Evolutionary conservation across 2,329 filamentous ascomycete species (phyloP), one percentile per base, ranked within the genome.

Genomic region (Trichoderma aggressivum): DNA sequence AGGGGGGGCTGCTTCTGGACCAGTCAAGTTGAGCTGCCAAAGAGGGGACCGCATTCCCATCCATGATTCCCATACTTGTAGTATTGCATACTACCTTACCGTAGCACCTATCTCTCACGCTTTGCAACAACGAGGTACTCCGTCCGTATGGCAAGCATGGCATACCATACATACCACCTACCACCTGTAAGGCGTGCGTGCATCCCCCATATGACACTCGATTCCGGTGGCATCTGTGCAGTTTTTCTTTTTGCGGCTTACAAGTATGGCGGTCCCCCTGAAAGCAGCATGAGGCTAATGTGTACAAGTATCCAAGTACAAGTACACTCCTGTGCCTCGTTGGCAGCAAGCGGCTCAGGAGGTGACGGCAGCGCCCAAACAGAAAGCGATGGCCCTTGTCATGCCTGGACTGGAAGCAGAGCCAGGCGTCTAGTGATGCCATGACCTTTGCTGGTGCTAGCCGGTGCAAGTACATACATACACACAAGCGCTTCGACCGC

Each of bases 11-110:
- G 64, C 18, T 30, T 68, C 55, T 32, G 55, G 36, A 39, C 64
- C 64, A 68, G 55, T 47, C 26, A 32, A 68, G n/a, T 60, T 14
- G 39, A 53, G 65, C n/a, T 39, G 39, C 64, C 63, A 28, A 28
- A 68, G 59, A 43, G 59, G 55, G 43, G 65, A 60, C 56, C 60
- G 65, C 65, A 67, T 59, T 55, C 64, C 39, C 24, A 67, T n/a
- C n/a, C n/a, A n/a, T n/a, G n/a, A n/a, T n/a, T n/a, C n/a, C n/a
- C n/a, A n/a, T n/a, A n/a, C n/a, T n/a, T n/a, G n/a, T 28, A 28
- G 26, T 28, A 59, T 43, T 58, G 55, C 64, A 67, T 67, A 47
- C 64, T 32, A 43, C 32, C 47, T 43, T n/a, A 18, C 55, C 18
- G 30, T 59, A 59, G 30, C 32, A 59, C 56, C 34, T 21, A 43